Percentiles rank a stretch among this genome's conserved stretches.
phyloP scores from a whole-genome alignment of 73 alveolate genomes.

The Tetrahymena borealis region DNA sequence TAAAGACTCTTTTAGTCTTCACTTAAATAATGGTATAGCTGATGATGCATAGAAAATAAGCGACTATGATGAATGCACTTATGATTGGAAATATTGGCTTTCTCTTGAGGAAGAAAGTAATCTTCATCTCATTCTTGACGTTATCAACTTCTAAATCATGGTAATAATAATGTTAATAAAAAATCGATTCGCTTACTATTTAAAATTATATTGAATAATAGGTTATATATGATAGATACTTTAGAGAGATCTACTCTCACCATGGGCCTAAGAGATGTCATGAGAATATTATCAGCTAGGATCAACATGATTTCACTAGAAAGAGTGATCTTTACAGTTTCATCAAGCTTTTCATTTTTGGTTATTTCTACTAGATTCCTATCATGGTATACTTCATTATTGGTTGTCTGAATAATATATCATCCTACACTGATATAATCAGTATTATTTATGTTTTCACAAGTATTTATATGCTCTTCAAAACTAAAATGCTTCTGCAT shows the following conservation, averaged over 20 bases:
- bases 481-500: conserved; percentile 20
- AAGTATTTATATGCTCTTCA: conserved; percentile 15
- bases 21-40: not conserved
- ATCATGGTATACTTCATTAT: conserved; percentile 20
- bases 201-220: too few relatives aligned
- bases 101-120: conserved; percentile 22
- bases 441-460: conserved; percentile 22
- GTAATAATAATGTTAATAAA: too few relatives aligned
- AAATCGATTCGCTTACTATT: too few relatives aligned
- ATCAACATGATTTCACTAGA: conserved; percentile 28
- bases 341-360: conserved; percentile 26
- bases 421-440: conserved; percentile 37
- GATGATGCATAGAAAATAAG: conserved; percentile 12
- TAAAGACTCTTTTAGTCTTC: conserved; percentile 7
- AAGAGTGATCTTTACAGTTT: not conserved
- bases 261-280: not conserved
- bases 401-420: conserved; percentile 19
- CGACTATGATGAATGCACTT: conserved; percentile 19
- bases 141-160: not conserved
- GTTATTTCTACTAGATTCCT: conserved; percentile 35
- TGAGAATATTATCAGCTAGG: not conserved
- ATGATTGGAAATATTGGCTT: conserved; percentile 38
- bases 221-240: not conserved
- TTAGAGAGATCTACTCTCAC: not conserved
- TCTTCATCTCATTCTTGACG: not conserved